Base-by-base conservation (phyloP, 768 basidiomycete species). In the Serendipita sp. region DNA sequence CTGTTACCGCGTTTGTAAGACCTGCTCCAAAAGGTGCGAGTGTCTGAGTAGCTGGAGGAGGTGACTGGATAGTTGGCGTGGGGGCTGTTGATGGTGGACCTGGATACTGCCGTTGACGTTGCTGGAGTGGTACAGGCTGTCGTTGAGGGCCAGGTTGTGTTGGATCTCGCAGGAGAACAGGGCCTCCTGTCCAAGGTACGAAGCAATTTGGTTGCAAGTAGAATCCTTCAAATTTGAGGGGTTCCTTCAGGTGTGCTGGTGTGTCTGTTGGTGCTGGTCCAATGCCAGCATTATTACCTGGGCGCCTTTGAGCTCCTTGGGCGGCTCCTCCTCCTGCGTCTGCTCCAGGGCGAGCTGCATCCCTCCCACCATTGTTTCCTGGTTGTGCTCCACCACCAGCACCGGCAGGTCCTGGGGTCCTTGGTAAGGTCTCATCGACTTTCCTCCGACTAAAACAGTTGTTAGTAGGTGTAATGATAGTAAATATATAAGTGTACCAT, bases 401-500 rank as follows among this genome's bases (percentile, higher is more conserved):
- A 30, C 34, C 34, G n/a, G 28, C 34, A 60, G 24, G 24, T 32
- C 56, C 56, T 16, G 24, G 24, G 28, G 56, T 28, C n/a, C 56
- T 60, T 8, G 71, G 66, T 51, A 70, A 69, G 41, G 75, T 76
- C 35, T 90, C 88, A 30, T 91, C 75, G 3, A 92, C 89, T 46
- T 84, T 86, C 48, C 87, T 83, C 63, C 89, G 88, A 71, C 89
- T 90, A 65, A n/a, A 48, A 1, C 11, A 64, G 16, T 56, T 13
- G 38, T 66, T 45, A 66, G 45, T 41, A 47, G 28, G 8, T 46
- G 32, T 63, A 16, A 4, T 7, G 13, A 41, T 41, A 5, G 60
- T 16, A 28, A 45, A 37, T 3, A 35, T 15, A 58, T 65, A 65
- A 24, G 74, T 86, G 74, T 60, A 95, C 95, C 95, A 99, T 46